These are phyloP conservation scores for Eucalyptus globulus DNA, from an alignment of 345 rosid genomes.

Conservation along the genomic window DNA sequence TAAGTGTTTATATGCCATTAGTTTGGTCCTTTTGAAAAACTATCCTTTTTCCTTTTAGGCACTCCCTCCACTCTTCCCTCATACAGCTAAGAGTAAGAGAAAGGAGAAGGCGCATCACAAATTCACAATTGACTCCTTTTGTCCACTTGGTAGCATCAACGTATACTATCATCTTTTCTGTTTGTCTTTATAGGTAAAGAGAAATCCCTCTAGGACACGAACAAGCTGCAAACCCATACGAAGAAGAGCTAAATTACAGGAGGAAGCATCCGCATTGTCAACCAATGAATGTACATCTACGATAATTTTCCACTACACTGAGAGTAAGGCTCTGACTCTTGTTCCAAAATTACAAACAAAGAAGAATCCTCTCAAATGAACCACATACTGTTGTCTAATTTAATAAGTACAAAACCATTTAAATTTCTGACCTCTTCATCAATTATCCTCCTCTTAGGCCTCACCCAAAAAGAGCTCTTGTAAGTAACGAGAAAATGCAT, in stretches of 20 bases:
- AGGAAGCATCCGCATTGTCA: background rate
- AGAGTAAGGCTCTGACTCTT: background rate
- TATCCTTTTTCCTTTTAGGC: background rate
- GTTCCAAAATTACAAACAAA: background rate
- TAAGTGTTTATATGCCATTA: background rate
- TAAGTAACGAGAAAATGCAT: background rate
- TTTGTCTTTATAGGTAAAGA: background rate
- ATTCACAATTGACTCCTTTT: background rate
- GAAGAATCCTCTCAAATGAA: background rate
- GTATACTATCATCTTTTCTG: background rate
- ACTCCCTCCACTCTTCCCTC: background rate
- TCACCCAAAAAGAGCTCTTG: background rate
- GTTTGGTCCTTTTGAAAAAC: background rate
- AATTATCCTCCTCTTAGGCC: background rate
- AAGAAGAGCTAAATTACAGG: background rate
- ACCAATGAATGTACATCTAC: background rate
- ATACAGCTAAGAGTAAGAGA: background rate
- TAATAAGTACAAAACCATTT: background rate
- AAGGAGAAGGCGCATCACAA: background rate
- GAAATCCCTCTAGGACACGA: background rate
- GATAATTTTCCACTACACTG: background rate
- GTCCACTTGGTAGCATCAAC: background rate
- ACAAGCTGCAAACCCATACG: background rate
- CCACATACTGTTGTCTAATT: background rate
- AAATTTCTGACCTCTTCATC: background rate